Percentiles rank a stretch among this genome's conserved stretches.
Conservation (phyloP, 73 alveolate genomes). For the Paramecium tetraurelia region DNA sequence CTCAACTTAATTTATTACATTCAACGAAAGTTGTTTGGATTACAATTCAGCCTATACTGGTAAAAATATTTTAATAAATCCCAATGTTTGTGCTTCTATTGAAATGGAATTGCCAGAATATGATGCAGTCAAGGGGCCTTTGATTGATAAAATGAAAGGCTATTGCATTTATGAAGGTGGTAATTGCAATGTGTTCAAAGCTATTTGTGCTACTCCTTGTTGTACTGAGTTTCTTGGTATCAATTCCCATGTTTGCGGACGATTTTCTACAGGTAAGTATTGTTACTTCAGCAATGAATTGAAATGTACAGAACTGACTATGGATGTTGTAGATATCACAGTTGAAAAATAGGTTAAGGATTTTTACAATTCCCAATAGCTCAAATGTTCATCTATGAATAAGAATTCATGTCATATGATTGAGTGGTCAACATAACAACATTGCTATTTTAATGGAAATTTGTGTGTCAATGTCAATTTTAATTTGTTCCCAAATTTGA, state of each 20-base stretch:
- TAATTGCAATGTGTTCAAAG: not conserved
- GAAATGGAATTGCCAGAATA: not conserved
- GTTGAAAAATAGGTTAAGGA: not conserved
- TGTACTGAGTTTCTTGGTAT: constrained; percentile 9
- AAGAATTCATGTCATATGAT: constrained; percentile 28
- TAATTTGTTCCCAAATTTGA: not conserved
- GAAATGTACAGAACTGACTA: not conserved
- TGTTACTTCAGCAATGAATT: not conserved
- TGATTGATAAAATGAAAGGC: not conserved
- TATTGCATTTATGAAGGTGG: not conserved
- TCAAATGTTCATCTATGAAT: constrained; percentile 24
- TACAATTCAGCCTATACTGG: constrained; percentile 1
- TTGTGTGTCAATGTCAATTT: not conserved
- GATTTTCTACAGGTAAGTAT: not conserved
- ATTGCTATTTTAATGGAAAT: not conserved
- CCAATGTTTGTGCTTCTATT: constrained; percentile 30
- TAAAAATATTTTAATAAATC: not conserved
- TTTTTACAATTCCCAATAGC: not conserved
- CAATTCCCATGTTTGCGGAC: constrained; percentile 26
- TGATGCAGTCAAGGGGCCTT: not conserved
- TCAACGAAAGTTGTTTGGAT: constrained; percentile 23
- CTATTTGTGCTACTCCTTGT: constrained; percentile 25
- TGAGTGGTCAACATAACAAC: constrained; percentile 2
- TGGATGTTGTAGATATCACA: not conserved
- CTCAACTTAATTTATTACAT: not conserved